Conservation (phyloP, 805 yeast genomes). For the Lipomyces yamanashiensis region DNA sequence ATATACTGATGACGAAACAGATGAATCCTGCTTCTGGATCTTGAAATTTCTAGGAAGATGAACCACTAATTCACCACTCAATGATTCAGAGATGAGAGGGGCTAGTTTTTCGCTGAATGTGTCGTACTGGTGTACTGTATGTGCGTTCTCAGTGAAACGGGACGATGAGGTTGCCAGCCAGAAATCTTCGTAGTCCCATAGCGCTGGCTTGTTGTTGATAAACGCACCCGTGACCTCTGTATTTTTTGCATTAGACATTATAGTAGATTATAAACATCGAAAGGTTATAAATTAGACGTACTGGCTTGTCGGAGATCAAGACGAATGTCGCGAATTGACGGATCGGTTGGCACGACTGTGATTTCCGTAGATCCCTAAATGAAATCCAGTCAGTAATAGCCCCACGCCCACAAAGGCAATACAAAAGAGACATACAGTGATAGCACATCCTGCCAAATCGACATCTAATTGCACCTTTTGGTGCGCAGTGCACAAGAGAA, state of each 20-base stretch:
- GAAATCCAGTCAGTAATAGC: not conserved
- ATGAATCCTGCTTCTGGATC: constrained; percentile 60
- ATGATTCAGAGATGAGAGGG: constrained; percentile 56
- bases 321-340: constrained; percentile 60
- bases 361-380: constrained; percentile 76
- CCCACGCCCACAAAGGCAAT: not conserved
- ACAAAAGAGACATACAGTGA: constrained; percentile 18
- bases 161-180: constrained; percentile 46
- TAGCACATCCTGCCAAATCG: constrained; percentile 19
- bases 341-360: constrained; percentile 72
- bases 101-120: constrained; percentile 35
- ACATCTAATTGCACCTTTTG: constrained; percentile 32
- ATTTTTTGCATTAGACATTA: not conserved
- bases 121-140: constrained; percentile 39
- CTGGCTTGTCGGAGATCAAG: constrained; percentile 75
- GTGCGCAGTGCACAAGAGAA: constrained; percentile 28
- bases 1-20: constrained; percentile 14
- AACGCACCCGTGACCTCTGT: constrained; percentile 60
- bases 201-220: constrained; percentile 64
- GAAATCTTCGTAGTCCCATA: constrained; percentile 61
- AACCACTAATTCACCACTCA: constrained; percentile 66
- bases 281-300: constrained; percentile 42
- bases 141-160: constrained; percentile 22
- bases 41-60: constrained; percentile 68
- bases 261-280: not conserved